These are phyloP conservation scores for Penicillium corylophilum DNA, from an alignment of 2,329 filamentous ascomycete genomes.

Conservation along the genomic window DNA sequence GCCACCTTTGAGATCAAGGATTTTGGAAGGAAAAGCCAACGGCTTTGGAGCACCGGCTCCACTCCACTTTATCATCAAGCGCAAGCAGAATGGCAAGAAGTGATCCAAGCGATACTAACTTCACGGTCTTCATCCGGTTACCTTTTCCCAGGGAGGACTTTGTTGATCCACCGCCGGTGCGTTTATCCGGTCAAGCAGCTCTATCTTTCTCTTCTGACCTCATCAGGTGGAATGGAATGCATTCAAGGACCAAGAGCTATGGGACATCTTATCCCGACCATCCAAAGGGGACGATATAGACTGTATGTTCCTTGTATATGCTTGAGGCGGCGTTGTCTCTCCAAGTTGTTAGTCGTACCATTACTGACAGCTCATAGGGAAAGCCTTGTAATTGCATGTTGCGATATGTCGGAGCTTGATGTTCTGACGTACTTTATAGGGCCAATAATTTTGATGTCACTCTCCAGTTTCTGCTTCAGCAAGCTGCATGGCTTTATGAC, in stretches of 20 bases:
- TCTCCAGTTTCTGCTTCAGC: constrained; percentile 83
- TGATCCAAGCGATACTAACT: constrained; percentile 25
- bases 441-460: constrained; percentile 79
- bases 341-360: background rate
- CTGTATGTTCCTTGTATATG: constrained; percentile 55
- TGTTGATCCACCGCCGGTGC: constrained; percentile 81
- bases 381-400: constrained; percentile 60
- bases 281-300: constrained; percentile 79
- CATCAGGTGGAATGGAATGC: constrained; percentile 81
- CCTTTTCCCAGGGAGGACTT: constrained; percentile 86
- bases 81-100: constrained; percentile 10
- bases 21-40: background rate
- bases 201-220: constrained; percentile 10
- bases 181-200: constrained; percentile 23
- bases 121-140: constrained; percentile 82
- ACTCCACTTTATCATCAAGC: background rate
- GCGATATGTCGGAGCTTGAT: background rate
- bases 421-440: constrained; percentile 40
- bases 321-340: background rate
- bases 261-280: constrained; percentile 82
- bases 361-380: constrained; percentile 57
- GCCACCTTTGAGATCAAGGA: background rate
- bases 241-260: constrained; percentile 80
- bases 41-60: background rate
- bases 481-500: constrained; percentile 92